A percentile compares a stretch with the other conserved stretches of the same genome.
These are phyloP conservation scores for Heliamphora exappendiculata DNA, from an alignment of 148 eudicot species.

Conservation along the genomic window DNA sequence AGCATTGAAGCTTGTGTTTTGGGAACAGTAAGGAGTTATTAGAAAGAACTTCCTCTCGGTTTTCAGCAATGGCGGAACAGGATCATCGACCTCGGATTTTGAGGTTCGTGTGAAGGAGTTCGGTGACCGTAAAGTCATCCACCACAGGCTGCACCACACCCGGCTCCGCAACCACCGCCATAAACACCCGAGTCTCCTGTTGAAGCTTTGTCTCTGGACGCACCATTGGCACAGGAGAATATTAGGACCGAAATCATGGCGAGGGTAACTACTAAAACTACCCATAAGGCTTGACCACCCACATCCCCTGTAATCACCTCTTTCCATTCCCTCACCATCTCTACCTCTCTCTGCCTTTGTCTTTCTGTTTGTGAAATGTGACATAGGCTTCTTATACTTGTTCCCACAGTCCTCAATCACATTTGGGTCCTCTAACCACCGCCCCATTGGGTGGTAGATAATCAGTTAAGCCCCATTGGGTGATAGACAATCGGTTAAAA, in stretches of 20 bases:
- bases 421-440: no score
- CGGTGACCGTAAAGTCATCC: not conserved
- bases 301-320: not conserved
- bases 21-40: not conserved
- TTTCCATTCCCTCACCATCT: conserved; percentile 5
- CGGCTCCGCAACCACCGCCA: conserved; percentile 11
- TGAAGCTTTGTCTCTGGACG: conserved; percentile 7
- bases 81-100: not conserved
- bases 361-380: not conserved
- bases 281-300: conserved; percentile 1
- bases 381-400: conserved; percentile 7
- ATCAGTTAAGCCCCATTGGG: no score
- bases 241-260: not conserved
- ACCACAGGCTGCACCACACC: conserved; percentile 17
- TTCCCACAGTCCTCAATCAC: no score
- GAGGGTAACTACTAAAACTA: not conserved
- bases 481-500: no score
- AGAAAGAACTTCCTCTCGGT: not conserved
- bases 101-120: not conserved
- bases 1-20: not conserved
- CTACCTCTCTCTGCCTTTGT: not conserved
- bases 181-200: conserved; percentile 8
- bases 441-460: no score
- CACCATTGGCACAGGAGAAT: conserved; percentile 13
- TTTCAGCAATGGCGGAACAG: not conserved